These are phyloP conservation scores for Rhipidocladum racemiflorum DNA, from an alignment of 176 grass and related monocot genomes.

Conservation along the genomic window DNA sequence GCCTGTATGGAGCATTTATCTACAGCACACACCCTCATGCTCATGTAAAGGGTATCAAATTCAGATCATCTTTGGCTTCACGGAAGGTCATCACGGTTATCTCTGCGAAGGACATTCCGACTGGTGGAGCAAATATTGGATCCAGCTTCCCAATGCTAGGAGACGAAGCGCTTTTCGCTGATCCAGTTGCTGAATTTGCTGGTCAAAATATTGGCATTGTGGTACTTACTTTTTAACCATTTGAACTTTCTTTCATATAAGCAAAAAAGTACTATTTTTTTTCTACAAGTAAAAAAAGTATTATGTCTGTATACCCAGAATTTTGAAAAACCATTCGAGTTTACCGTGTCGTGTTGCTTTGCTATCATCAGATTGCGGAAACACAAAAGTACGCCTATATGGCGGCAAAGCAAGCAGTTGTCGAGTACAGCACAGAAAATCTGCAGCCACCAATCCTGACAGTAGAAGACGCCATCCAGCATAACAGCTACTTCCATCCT, in stretches of 20 bases:
- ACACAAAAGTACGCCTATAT: slow-evolving; percentile 79
- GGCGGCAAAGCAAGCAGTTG: slow-evolving; percentile 62
- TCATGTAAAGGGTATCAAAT: slow-evolving; percentile 48
- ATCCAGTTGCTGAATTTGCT: slow-evolving; percentile 59
- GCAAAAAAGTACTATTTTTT: too few relatives aligned
- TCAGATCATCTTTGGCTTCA: slow-evolving; percentile 53
- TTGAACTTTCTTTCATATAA: slow-evolving; percentile 5
- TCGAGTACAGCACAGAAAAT: slow-evolving; percentile 64
- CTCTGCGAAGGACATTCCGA: slow-evolving; percentile 71
- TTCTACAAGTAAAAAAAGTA: neutral
- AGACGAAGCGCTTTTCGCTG: slow-evolving; percentile 59
- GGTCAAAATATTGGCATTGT: slow-evolving; percentile 76
- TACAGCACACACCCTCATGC: slow-evolving; percentile 74
- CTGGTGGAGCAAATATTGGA: slow-evolving; percentile 59
- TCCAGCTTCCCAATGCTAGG: slow-evolving; percentile 22
- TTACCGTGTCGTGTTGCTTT: slow-evolving; percentile 7
- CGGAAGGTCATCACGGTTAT: slow-evolving; percentile 61
- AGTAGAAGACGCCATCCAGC: slow-evolving; percentile 64
- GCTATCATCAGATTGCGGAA: slow-evolving; percentile 59
- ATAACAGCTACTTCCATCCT: slow-evolving; percentile 50
- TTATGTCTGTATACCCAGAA: neutral
- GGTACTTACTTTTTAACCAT: slow-evolving; percentile 46
- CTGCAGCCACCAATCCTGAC: slow-evolving; percentile 73
- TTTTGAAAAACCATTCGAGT: neutral
- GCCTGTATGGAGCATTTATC: slow-evolving; percentile 87